A percentile compares a stretch with the other conserved stretches of the same genome.
Evolutionary conservation across 2,329 filamentous ascomycete species (phyloP).

Genomic region (Fusarium torulosum): DNA sequence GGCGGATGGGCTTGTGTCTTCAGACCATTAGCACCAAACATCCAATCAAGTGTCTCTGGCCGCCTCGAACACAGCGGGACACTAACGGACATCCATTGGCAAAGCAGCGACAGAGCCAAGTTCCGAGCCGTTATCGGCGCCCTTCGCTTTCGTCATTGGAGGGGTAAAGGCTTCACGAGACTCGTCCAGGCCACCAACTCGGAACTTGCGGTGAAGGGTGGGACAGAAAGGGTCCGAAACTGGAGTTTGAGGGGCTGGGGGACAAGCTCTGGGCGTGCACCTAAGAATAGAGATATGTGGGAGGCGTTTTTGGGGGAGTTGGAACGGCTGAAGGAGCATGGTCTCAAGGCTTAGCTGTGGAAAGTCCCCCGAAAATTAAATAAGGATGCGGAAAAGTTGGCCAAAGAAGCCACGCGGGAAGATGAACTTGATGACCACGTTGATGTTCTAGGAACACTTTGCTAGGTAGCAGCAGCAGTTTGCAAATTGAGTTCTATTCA

Average conservation of each 20-base stretch:
- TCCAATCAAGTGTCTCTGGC: constrained; percentile 17
- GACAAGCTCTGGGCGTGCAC: constrained; percentile 48
- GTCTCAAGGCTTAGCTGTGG: constrained; percentile 61
- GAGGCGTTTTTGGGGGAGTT: constrained; percentile 59
- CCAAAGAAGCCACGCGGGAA: constrained; percentile 47
- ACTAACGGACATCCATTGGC: constrained; percentile 50
- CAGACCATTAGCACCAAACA: neutral
- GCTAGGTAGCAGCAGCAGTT: neutral
- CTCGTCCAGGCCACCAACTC: constrained; percentile 57
- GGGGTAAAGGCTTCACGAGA: constrained; percentile 41
- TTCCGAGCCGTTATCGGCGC: constrained; percentile 23
- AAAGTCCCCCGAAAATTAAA: constrained; percentile 60
- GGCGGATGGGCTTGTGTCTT: constrained; percentile 58
- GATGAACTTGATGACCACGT: neutral
- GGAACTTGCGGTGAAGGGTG: constrained; percentile 25
- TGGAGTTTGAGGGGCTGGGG: constrained; percentile 58
- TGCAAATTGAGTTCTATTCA: too few relatives aligned
- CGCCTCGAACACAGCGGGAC: constrained; percentile 60
- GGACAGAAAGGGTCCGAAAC: constrained; percentile 8
- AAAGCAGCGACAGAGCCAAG: constrained; percentile 59
- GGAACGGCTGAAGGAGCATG: constrained; percentile 47
- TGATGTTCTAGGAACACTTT: neutral
- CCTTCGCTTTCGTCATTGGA: constrained; percentile 41
- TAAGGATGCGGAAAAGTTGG: constrained; percentile 55
- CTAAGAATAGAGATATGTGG: constrained; percentile 68